Percentiles rank a stretch among this genome's conserved stretches.
phyloP scores from a whole-genome alignment of 371 early-diverging fungal species.

The Rhizopus microsporus region DNA sequence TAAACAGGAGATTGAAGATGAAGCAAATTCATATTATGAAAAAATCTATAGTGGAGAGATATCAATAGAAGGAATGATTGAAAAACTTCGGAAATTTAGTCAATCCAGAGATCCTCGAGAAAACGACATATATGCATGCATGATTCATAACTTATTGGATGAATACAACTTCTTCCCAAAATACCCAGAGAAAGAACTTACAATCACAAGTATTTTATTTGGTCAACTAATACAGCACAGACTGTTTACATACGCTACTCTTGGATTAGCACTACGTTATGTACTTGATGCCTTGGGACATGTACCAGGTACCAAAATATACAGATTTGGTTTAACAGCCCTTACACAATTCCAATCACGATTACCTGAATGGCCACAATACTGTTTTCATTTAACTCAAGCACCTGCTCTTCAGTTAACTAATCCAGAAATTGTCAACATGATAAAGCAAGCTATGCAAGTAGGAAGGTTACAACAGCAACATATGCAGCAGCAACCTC shows the following conservation, averaged over 20 bases:
- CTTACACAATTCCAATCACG: constrained; percentile 81
- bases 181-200: constrained; percentile 93
- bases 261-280: constrained; percentile 81
- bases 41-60: constrained; percentile 78
- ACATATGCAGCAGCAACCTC: constrained; percentile 13
- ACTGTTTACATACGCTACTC: constrained; percentile 70
- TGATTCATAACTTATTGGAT: constrained; percentile 88
- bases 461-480: constrained; percentile 18
- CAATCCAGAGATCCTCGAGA: constrained; percentile 69
- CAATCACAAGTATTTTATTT: constrained; percentile 85
- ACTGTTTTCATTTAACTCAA: constrained; percentile 78
- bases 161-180: constrained; percentile 92
- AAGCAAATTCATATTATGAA: constrained; percentile 78
- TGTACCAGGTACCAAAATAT: constrained; percentile 80
- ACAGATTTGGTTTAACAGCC: constrained; percentile 88
- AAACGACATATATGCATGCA: constrained; percentile 77
- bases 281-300: constrained; percentile 85
- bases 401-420: constrained; percentile 77
- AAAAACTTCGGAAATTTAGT: constrained; percentile 69
- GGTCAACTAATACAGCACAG: constrained; percentile 87
- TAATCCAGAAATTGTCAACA: constrained; percentile 73
- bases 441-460: constrained; percentile 49
- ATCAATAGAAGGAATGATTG: constrained; percentile 74
- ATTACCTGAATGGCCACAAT: constrained; percentile 90
- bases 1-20: constrained; percentile 63